Evolutionary conservation across 352 stramenopile genomes (phyloP).

Genomic region (Phytophthora agathidicida): DNA sequence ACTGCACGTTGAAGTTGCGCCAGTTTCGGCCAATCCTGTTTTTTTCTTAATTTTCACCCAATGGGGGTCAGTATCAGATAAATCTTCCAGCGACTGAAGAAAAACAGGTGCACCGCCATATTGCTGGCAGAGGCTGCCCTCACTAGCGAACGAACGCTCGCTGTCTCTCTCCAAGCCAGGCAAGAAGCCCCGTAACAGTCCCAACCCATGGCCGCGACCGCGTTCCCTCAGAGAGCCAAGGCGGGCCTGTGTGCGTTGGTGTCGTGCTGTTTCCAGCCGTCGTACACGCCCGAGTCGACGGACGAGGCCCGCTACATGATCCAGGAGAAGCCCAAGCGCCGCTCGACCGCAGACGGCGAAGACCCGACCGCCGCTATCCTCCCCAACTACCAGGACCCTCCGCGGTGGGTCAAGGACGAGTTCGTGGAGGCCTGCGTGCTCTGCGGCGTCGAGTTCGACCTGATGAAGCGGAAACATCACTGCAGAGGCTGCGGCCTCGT

Average conservation of each 20-base stretch:
- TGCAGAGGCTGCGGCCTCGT: slow-evolving; percentile 65
- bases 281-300: slow-evolving; percentile 23
- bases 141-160: no score
- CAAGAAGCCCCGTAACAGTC: no score
- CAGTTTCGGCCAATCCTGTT: no score
- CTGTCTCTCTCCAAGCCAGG: no score
- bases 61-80: no score
- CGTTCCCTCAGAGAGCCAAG: slow-evolving; percentile 33
- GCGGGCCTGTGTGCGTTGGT: slow-evolving; percentile 52
- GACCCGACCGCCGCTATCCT: slow-evolving; percentile 29
- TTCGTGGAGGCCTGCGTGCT: slow-evolving; percentile 53
- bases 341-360: slow-evolving; percentile 5
- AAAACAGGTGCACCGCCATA: no score
- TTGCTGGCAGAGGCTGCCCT: no score
- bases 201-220: slow-evolving; percentile 10
- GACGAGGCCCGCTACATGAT: slow-evolving; percentile 51
- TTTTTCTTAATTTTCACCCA: no score
- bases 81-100: no score
- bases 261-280: slow-evolving; percentile 65
- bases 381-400: slow-evolving; percentile 51
- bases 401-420: slow-evolving; percentile 67
- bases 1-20: no score
- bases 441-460: slow-evolving; percentile 59
- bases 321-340: slow-evolving; percentile 27
- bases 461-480: slow-evolving; percentile 75